A percentile compares a stretch with the other conserved stretches of the same genome.
Evolutionary conservation across 73 alveolate genomes (phyloP).

Genomic region (Uronychia setigera): DNA sequence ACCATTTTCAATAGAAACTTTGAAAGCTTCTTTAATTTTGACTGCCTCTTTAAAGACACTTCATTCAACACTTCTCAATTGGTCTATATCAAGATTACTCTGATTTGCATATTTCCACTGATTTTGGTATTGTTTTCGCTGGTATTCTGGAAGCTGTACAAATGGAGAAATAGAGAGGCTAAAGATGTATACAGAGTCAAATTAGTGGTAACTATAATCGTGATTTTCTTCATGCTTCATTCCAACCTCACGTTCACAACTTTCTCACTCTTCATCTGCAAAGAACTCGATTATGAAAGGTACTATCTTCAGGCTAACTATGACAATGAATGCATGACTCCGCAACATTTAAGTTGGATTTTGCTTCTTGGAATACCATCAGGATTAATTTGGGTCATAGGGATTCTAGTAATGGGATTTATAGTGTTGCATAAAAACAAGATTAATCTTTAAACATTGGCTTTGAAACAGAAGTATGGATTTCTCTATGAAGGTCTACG

Average conservation of each 20-base stretch:
- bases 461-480: conserved; percentile 1
- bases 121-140: background rate
- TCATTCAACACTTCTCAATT: background rate
- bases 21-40: background rate
- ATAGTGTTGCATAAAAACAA: no score
- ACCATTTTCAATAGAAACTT: background rate
- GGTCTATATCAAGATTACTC: background rate
- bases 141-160: background rate
- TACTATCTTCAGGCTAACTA: no score
- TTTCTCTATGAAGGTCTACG: conserved; percentile 42
- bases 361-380: no score
- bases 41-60: background rate
- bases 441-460: no score
- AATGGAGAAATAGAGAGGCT: background rate
- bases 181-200: background rate
- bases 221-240: no score
- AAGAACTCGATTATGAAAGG: no score
- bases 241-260: no score
- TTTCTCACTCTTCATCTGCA: no score
- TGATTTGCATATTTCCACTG: background rate
- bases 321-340: no score
- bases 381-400: no score
- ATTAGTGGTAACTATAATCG: background rate
- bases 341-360: no score
- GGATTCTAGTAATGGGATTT: no score